Base-by-base conservation (phyloP, 495 filamentous ascomycete genomes). In the Parathielavia hyrcaniae region DNA sequence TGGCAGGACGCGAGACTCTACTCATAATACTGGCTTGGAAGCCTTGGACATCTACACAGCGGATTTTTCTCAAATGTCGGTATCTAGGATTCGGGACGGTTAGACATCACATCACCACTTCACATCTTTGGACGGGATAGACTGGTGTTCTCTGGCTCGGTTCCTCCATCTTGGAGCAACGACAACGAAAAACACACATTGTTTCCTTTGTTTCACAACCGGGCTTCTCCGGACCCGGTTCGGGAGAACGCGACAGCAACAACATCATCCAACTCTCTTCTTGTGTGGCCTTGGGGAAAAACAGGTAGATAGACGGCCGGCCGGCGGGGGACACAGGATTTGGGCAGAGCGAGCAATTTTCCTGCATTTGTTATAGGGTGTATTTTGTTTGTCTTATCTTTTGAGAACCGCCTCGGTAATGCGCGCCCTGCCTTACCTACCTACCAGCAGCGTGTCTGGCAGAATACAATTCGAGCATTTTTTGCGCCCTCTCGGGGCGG, bases 81-180 rank as follows among this genome's bases (percentile, higher is more conserved):
- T 53, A 57, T 56, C 35, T 51, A 50, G 39, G 22, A 22, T n/a
- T 57, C 7, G 48, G 32, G 41, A 32, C 44, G 34, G 45, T 62
- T 64, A 66, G 63, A 68, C 60, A 59, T 61, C 58, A 68, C 60
- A 59, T 61, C 58, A 64, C 56, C 58, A 61, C 59, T 62, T 58
- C 49, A 35, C n/a, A 52, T 52, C 14, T 54, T 59, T 44, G 54
- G 53, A 26, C 40, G 60, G n/a, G 57, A 55, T 65, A 67, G 65
- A 68, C 53, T 61, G 63, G 14, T 14, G 5, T 46, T 59, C 32
- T 58, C 26, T 30, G 26, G 52, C 50, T 58, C 46, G 43, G 26
- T 48, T 32, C 48, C 52, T 36, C 49, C 41, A 10, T 5, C 19
- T 16, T 22, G 56, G 48, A 47, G 41, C 49, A 52, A 58, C 41